phyloP scores from a whole-genome alignment of 768 basidiomycete genomes.

The Boletus huronensis region DNA sequence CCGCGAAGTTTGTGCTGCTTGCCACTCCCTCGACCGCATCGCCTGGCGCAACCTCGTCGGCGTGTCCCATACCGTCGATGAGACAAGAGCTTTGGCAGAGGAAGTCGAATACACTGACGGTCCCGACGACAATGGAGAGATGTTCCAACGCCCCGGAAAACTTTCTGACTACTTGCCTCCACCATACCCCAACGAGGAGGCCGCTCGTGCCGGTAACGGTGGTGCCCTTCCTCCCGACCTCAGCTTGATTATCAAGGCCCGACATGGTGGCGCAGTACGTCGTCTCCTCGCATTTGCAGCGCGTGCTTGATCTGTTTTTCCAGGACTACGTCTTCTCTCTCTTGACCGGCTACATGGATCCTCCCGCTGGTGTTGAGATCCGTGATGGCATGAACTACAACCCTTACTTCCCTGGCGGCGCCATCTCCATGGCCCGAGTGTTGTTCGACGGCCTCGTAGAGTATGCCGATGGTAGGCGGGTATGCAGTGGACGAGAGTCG shows the following conservation, averaged over 20 bases:
- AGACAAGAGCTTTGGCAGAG: conserved; percentile 88
- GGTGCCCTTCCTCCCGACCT: conserved; percentile 98
- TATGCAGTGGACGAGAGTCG: neutral
- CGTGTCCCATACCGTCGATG: conserved; percentile 92
- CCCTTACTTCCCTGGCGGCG: conserved; percentile 98
- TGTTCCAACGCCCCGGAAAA: conserved; percentile 99
- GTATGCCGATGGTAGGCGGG: conserved; percentile 79
- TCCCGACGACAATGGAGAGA: conserved; percentile 90
- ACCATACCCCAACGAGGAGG: conserved; percentile 97
- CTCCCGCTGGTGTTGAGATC: conserved; percentile 91
- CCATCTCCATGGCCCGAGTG: conserved; percentile 97
- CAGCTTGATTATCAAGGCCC: conserved; percentile 95
- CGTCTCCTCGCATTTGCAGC: neutral
- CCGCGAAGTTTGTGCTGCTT: conserved; percentile 98
- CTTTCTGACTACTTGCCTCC: conserved; percentile 94
- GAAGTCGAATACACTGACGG: conserved; percentile 97
- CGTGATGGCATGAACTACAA: conserved; percentile 99
- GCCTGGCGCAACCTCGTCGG: conserved; percentile 99
- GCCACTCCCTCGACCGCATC: conserved; percentile 98
- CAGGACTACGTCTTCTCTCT: conserved; percentile 98
- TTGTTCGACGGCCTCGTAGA: conserved; percentile 96
- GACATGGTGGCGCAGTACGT: conserved; percentile 92
- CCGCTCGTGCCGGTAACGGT: conserved; percentile 88
- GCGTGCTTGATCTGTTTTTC: conserved; percentile 2
- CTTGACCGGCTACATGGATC: conserved; percentile 94